These are phyloP conservation scores for Eucalyptus erythrocorys DNA, from an alignment of 345 rosid genomes.

Conservation along the genomic window DNA sequence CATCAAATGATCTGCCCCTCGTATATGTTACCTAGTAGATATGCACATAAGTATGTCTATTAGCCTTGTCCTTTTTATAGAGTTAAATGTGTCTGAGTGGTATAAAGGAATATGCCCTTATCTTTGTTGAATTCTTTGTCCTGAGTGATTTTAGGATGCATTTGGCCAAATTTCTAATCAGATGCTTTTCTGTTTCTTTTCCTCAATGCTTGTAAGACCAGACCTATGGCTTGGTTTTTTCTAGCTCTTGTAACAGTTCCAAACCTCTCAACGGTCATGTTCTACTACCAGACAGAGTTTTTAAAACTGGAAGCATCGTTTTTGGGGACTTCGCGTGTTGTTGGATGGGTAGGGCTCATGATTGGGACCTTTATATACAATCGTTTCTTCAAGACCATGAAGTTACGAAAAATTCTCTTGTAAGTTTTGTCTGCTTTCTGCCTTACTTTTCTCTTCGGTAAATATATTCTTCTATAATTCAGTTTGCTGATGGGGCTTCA, in stretches of 20 bases:
- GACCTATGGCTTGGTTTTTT: constrained; percentile 99
- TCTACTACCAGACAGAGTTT: constrained; percentile 90
- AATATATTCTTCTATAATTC: background rate
- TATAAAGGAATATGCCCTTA: background rate
- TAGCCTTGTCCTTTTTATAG: background rate
- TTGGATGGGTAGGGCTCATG: constrained; percentile 96
- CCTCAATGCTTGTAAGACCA: constrained; percentile 16
- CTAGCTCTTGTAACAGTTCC: constrained; percentile 79
- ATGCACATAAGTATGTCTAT: background rate
- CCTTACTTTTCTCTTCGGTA: background rate
- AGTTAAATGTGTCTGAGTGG: background rate
- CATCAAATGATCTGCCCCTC: background rate
- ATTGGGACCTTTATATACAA: constrained; percentile 73
- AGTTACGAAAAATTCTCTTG: constrained; percentile 68
- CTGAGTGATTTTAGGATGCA: background rate
- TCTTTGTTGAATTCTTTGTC: background rate
- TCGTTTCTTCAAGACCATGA: constrained; percentile 60
- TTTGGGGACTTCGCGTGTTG: constrained; percentile 76
- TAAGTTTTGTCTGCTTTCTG: constrained; percentile 14
- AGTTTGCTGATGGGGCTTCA: background rate
- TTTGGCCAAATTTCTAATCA: background rate
- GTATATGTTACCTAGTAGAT: background rate
- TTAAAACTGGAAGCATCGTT: constrained; percentile 82
- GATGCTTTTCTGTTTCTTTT: background rate
- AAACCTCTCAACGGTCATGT: constrained; percentile 87